phyloP scores from a whole-genome alignment of 1,284 basidiomycete species.

The Ustilago lituana region DNA sequence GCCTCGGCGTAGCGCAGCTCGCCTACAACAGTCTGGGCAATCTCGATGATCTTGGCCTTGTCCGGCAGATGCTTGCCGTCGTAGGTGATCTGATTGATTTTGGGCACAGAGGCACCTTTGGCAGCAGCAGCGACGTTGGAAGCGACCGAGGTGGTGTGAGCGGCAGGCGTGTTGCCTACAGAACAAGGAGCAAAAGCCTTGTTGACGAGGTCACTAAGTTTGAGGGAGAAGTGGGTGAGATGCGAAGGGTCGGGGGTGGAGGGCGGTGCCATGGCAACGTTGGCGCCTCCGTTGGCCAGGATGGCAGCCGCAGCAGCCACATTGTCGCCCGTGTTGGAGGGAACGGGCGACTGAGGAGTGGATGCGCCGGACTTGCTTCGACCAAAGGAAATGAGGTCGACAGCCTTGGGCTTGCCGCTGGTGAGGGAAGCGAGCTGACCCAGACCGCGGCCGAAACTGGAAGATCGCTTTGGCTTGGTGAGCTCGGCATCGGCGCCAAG shows the following conservation, averaged over 20 bases:
- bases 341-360: conserved; percentile 29
- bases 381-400: conserved; percentile 44
- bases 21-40: conserved; percentile 57
- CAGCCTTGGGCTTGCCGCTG: conserved; percentile 45
- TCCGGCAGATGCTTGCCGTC: conserved; percentile 59
- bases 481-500: conserved; percentile 24
- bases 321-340: conserved; percentile 14
- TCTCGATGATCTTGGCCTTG: conserved; percentile 56
- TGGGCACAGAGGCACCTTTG: conserved; percentile 43
- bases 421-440: conserved; percentile 53
- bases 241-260: conserved; percentile 58
- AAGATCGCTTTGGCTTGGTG: conserved; percentile 52
- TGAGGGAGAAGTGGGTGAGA: conserved; percentile 60
- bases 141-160: conserved; percentile 27
- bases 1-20: conserved; percentile 60
- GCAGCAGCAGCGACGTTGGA: conserved; percentile 49
- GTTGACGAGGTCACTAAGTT: conserved; percentile 64
- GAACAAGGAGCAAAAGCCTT: conserved; percentile 60
- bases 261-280: conserved; percentile 35
- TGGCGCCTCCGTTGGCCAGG: conserved; percentile 17
- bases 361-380: conserved; percentile 39
- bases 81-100: conserved; percentile 55
- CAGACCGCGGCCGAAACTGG: conserved; percentile 54
- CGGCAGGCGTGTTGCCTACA: conserved; percentile 13
- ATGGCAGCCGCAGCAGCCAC: conserved; percentile 28